These are phyloP conservation scores for Colletotrichum spaethianum DNA, from an alignment of 2,329 filamentous ascomycete species.

Conservation along the genomic window DNA sequence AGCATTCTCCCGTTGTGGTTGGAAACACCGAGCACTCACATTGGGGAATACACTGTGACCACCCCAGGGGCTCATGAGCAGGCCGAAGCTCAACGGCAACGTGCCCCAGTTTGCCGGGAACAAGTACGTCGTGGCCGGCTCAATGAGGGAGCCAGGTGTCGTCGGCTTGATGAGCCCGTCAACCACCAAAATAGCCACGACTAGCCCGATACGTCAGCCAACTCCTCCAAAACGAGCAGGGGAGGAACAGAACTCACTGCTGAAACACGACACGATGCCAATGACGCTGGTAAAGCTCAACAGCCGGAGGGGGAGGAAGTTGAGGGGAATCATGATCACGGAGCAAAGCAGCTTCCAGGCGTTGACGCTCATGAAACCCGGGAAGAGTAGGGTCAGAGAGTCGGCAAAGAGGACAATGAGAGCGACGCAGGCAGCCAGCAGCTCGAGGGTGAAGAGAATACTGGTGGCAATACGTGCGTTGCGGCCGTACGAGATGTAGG, in stretches of 20 bases:
- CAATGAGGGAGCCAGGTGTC: conserved; percentile 83
- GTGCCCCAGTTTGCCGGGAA: conserved; percentile 91
- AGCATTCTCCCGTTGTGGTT: neutral
- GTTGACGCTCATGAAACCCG: conserved; percentile 73
- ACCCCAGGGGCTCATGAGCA: conserved; percentile 84
- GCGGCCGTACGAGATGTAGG: conserved; percentile 89
- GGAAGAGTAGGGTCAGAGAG: conserved; percentile 84
- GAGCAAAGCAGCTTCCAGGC: conserved; percentile 91
- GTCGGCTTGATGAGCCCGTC: conserved; percentile 90
- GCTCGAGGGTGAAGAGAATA: conserved; percentile 88
- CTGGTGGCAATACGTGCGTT: conserved; percentile 86
- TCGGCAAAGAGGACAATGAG: conserved; percentile 94
- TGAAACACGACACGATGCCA: conserved; percentile 91
- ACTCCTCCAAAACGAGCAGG: neutral
- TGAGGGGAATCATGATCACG: conserved; percentile 82
- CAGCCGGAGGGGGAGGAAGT: conserved; percentile 85
- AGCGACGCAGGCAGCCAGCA: conserved; percentile 90
- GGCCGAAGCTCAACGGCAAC: conserved; percentile 87
- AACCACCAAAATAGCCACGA: conserved; percentile 85
- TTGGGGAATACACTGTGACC: conserved; percentile 85
- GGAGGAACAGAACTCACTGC: conserved; percentile 73
- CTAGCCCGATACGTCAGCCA: conserved; percentile 57
- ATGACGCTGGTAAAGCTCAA: conserved; percentile 90
- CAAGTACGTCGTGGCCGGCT: conserved; percentile 84
- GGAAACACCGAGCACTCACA: conserved; percentile 51